Conservation (phyloP, 148 eudicot species). For the Fagopyrum homotropicum region DNA sequence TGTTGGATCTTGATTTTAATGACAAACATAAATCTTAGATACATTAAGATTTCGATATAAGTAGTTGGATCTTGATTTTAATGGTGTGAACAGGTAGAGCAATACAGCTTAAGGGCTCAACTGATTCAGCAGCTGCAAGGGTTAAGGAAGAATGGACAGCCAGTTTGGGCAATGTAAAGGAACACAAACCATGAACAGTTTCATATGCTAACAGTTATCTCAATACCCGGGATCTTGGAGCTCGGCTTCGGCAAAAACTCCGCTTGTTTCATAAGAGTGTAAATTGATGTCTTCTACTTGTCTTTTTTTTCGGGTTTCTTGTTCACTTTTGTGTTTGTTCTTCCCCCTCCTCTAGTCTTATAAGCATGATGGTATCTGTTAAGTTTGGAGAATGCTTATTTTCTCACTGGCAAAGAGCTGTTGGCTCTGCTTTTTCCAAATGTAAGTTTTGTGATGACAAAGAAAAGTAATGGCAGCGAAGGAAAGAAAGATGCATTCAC, state of each 20-base stretch:
- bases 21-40: background rate
- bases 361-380: slow-evolving; percentile 6
- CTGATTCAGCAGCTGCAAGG: slow-evolving; percentile 53
- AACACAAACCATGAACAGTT: slow-evolving; percentile 7
- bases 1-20: background rate
- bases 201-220: slow-evolving; percentile 4
- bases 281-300: slow-evolving; percentile 1
- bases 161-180: slow-evolving; percentile 11
- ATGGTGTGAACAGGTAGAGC: slow-evolving; percentile 37
- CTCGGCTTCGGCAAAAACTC: background rate
- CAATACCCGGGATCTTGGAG: background rate
- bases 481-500: background rate
- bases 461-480: slow-evolving; percentile 5
- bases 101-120: slow-evolving; percentile 64
- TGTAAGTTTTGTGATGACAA: slow-evolving; percentile 7
- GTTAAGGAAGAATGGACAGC: slow-evolving; percentile 29
- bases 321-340: background rate
- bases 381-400: background rate
- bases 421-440: slow-evolving; percentile 5
- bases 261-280: slow-evolving; percentile 9
- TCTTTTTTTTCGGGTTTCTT: background rate
- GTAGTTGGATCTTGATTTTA: background rate
- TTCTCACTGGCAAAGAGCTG: slow-evolving; percentile 6
- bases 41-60: no score
- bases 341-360: background rate